Base-by-base conservation (phyloP, 768 basidiomycete species). In the Dioszegia aurantiaca region DNA sequence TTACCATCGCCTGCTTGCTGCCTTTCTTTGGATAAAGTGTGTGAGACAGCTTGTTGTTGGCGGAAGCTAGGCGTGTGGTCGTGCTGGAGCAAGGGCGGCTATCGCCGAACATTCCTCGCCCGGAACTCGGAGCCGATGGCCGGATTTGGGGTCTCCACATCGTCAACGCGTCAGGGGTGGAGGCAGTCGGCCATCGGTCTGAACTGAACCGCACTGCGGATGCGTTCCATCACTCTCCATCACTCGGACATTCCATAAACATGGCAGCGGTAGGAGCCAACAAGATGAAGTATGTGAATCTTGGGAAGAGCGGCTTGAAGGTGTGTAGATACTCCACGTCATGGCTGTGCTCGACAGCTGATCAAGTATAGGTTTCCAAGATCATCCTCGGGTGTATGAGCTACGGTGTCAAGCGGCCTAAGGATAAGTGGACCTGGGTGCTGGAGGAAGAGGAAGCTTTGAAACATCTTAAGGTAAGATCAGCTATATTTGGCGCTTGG, bases 261-360 rank as follows among this genome's bases (percentile, higher is more conserved):
- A 60, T 51, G 44, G 27, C 44, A n/a, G 27, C 45, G 10, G 45
- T 42, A 16, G 56, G 31, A 37, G 44, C 37, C 2, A 42, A 42
- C 28, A 68, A 64, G 57, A 71, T 71, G 69, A 60, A 66, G 40
- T 71, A 68, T 42, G 63, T 67, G 42, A 51, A 57, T 19, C 58
- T 73, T 6, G 72, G 72, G 27, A 64, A 67, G 47, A 62, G 60
- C 41, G 72, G 72, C 3, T 53, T 73, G 28, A 63, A 69, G 59
- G 67, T 70, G 33, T 17, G 56, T 36, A 21, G n/a, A 4, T 46
- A 19, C 9, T 24, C 31, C n/a, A n/a, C n/a, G n/a, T n/a, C n/a
- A n/a, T n/a, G n/a, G n/a, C n/a, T n/a, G n/a, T n/a, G n/a, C n/a
- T n/a, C n/a, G n/a, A n/a, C n/a, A n/a, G n/a, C n/a, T n/a, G n/a